Base-by-base conservation (phyloP, 192 early-diverging fungal species). In the Linnemannia hyalina region DNA sequence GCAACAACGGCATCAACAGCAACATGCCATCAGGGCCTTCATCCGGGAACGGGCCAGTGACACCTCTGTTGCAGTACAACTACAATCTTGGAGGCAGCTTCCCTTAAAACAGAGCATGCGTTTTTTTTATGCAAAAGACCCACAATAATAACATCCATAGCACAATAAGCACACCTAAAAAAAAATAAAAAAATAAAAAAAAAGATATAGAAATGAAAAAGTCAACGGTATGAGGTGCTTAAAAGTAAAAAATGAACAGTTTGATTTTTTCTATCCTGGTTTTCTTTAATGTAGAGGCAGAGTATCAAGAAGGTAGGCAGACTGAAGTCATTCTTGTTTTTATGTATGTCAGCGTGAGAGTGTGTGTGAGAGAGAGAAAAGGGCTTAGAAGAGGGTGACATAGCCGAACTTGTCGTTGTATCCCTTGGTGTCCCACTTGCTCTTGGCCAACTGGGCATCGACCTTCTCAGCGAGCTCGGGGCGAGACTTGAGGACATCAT, bases 391-490 rank as follows among this genome's bases (percentile, higher is more conserved):
- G 85, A 94, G 90, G 44, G 91, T 89, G 78, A 94, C 91, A 88
- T 92, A 93, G 71, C 95, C 94, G 89, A 96, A 98, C 93, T 95
- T 97, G 90, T 98, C 97, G 92, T 98, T 96, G 93, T 99, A 99
- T 73, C 96, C 97, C 68, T 97, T 96, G 71, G 98, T 95, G 55
- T 89, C 93, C 95, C 95, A 99, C 85, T 97, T 93, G 85, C 96
- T 95, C 92, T 97, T 94, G 91, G 97, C 95, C 85, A 95, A 91
- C 95, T 97, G 95, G 86, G 97, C 96, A 82, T 97, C 97, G 55
- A 98, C 96, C 77, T 93, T 95, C 89, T 92, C 90, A 86, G 95
- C 96, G 77, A 99, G 90, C 76, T 98, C 97, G 44, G 98, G 98
- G 89, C 95, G 96, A 76, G 97, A 97, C 89, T 94, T 93, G 90